Evolutionary conservation across 2,329 filamentous ascomycete species (phyloP).

Genomic region (Beauveria scarabaeidicola): DNA sequence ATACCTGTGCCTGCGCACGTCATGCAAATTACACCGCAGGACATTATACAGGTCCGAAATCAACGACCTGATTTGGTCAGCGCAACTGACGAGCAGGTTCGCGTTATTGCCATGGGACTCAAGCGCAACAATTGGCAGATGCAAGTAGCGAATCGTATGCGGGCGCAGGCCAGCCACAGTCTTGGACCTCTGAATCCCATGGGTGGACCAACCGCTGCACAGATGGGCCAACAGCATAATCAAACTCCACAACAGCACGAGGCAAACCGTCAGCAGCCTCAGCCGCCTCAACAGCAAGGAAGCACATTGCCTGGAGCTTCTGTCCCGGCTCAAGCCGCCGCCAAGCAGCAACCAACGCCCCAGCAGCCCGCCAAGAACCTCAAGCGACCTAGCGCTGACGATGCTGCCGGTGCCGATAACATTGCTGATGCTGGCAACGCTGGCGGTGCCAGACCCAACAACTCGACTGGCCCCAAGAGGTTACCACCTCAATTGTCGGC

Average conservation of each 20-base stretch:
- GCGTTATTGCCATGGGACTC: conserved; percentile 23
- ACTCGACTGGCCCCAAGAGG: conserved; percentile 18
- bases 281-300: conserved; percentile 24
- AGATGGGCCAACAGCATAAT: conserved; percentile 14
- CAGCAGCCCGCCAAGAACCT: conserved; percentile 33
- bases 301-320: conserved; percentile 14
- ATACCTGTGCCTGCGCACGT: conserved; percentile 24
- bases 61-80: conserved; percentile 19
- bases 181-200: conserved; percentile 14
- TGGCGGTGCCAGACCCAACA: conserved; percentile 14
- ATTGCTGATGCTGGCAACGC: conserved; percentile 19
- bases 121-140: conserved; percentile 25
- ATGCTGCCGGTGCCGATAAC: conserved; percentile 36
- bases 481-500: conserved; percentile 19
- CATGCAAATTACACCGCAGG: conserved; percentile 25
- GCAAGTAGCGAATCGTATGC: conserved; percentile 20
- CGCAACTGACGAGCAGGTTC: conserved; percentile 27
- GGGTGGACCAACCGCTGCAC: conserved; percentile 11
- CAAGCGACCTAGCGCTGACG: conserved; percentile 43
- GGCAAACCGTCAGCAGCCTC: conserved; percentile 28
- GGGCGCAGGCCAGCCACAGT: conserved; percentile 16
- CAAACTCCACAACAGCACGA: conserved; percentile 14
- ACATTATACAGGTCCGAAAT: conserved; percentile 24
- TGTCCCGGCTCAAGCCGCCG: conserved; percentile 18
- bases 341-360: conserved; percentile 9